phyloP scores from a whole-genome alignment of 73 alveolate genomes.

The Tetrahymena elliotti region DNA sequence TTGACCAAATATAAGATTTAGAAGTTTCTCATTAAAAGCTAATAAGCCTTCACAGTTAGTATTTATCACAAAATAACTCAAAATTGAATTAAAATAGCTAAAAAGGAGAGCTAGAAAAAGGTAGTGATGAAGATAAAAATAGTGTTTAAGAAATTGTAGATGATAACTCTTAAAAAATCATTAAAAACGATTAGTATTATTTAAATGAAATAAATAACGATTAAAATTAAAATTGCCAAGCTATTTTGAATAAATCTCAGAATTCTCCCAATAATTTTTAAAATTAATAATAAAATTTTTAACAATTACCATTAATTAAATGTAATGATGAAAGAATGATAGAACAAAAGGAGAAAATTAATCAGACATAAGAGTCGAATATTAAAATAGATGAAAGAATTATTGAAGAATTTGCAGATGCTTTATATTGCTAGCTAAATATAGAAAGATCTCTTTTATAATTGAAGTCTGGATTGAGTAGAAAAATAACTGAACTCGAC shows the following conservation, averaged over 20 bases:
- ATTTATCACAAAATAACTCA: neutral
- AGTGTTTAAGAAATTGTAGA: too few species aligned
- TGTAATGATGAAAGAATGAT: neutral
- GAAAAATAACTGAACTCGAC: neutral
- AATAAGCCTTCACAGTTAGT: neutral
- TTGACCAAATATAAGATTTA: neutral
- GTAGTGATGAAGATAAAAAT: neutral
- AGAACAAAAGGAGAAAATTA: neutral
- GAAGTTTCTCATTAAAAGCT: neutral
- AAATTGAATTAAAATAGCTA: neutral
- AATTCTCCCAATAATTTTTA: neutral
- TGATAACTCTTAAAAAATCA: neutral
- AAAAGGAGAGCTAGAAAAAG: neutral
- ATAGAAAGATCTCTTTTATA: neutral
- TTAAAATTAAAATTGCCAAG: neutral
- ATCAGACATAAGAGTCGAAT: neutral
- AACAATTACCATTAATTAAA: neutral
- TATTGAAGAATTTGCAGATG: neutral
- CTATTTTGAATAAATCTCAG: neutral
- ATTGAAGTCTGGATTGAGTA: neutral
- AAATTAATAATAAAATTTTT: too few species aligned
- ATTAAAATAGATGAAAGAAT: neutral
- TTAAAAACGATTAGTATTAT: neutral
- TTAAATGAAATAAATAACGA: neutral
- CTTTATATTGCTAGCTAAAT: neutral